Evolutionary conservation across 768 basidiomycete genomes (phyloP), one percentile per base, ranked within the genome.

Genomic region (Rhizopogon salebrosus): DNA sequence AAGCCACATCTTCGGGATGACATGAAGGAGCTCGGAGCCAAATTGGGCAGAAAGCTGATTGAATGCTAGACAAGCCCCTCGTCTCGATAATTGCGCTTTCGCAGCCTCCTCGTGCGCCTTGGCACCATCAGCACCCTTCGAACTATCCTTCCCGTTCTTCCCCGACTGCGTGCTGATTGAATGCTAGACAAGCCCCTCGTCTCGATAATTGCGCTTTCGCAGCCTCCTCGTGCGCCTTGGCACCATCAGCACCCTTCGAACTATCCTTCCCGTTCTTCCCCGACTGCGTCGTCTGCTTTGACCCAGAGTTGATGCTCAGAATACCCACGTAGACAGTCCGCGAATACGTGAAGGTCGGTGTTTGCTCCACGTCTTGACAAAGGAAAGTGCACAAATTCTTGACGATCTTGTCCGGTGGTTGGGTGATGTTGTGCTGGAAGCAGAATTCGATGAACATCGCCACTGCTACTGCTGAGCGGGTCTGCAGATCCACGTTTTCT

Each of bases 381-480:
- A 98, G 74, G 71, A 98, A 98, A 0, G 92, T 94, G 73, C 92
- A 95, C 7, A 98, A 81, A 65, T 99, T 99, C 73, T 92, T 93
- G 57, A 98, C 84, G 52, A 99, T 92, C 75, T 99, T 99, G 61
- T 94, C 92, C 1, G 89, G 88, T 3, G 95, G 94, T 62, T 94
- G 92, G 29, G 78, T 67, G 45, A 92, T 82, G 41, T 83, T 79
- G 64, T 80, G 83, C 62, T 74, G 73, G 3, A 84, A 78, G 67
- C 92, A 97, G 64, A 92, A 91, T 52, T 86, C 83, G 57, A 98
- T 82, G 70, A 99, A 94, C 5, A 84, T 79, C 4, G 94, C 89
- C 14, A 98, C 88, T 0, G 93, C 85, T 0, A 75, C 75, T 0
- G 95, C 95, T 1, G 93, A 92, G 10, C 95, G 89, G 23, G 74